phyloP scores from a whole-genome alignment of 495 filamentous ascomycete genomes.

The Daldinia childiae region DNA sequence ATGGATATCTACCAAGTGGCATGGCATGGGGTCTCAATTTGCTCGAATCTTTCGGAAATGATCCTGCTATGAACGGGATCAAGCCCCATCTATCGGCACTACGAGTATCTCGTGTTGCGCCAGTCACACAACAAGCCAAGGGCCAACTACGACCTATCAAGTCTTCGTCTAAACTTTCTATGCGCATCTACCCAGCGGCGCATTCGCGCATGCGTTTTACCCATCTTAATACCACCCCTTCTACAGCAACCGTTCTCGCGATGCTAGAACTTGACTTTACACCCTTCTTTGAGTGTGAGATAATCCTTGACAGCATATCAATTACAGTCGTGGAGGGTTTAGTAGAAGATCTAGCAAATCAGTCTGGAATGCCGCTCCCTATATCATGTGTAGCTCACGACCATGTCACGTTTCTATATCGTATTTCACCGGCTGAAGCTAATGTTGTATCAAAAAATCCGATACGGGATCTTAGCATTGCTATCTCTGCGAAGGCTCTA shows the following conservation, averaged over 20 bases:
- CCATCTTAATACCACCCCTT: slow-evolving; percentile 69
- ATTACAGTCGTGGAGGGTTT: slow-evolving; percentile 71
- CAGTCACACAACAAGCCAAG: slow-evolving; percentile 61
- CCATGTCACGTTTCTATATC: slow-evolving; percentile 85
- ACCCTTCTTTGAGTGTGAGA: slow-evolving; percentile 77
- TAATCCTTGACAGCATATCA: slow-evolving; percentile 72
- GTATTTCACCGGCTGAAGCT: slow-evolving; percentile 71
- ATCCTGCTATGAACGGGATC: slow-evolving; percentile 71
- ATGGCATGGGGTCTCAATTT: slow-evolving; percentile 82
- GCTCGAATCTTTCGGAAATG: slow-evolving; percentile 76
- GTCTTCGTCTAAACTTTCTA: slow-evolving; percentile 70
- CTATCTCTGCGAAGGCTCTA: slow-evolving; percentile 70
- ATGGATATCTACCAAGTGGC: slow-evolving; percentile 81
- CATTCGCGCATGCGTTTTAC: slow-evolving; percentile 86
- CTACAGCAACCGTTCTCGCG: slow-evolving; percentile 75
- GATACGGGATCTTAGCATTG: slow-evolving; percentile 63
- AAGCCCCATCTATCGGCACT: slow-evolving; percentile 81
- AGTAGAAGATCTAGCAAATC: slow-evolving; percentile 70
- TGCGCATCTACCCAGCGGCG: slow-evolving; percentile 81
- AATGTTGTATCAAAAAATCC: slow-evolving; percentile 64
- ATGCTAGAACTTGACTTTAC: slow-evolving; percentile 90
- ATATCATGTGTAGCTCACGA: slow-evolving; percentile 80
- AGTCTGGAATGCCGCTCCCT: slow-evolving; percentile 68
- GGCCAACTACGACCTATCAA: slow-evolving; percentile 67
- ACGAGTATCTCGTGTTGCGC: slow-evolving; percentile 79